Base-by-base conservation (phyloP, 2,329 filamentous ascomycete species). In the Fusarium sp. region DNA sequence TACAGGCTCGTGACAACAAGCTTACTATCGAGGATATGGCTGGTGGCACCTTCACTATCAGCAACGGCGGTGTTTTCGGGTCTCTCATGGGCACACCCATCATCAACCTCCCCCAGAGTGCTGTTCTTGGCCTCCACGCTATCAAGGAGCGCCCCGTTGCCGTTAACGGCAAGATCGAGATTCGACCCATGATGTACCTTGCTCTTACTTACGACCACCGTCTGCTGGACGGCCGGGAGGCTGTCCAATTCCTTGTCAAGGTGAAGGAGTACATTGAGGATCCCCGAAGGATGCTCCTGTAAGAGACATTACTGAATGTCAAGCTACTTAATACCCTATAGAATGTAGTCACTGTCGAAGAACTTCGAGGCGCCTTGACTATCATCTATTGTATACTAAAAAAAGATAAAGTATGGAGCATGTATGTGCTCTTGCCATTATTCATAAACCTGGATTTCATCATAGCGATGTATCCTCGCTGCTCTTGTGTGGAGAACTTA, bases 141-240 rank as follows among this genome's bases (percentile, higher is more conserved):
- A 98, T 98, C 85, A 99, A 99, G 87, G 95, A 99, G 63, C 94
- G 93, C 79, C 91, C 96, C 6, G 91, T 98, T 59, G 96, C 90
- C 33, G 88, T 98, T 71, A 95, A 98, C 80, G 96, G 96, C 80
- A 97, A 98, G 87, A 88, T 98, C 66, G 95, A 98, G 83, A 94
- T 98, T 77, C 90, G 96, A 76, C 96, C 96, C n/a, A 98, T 99
- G 95, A 99, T 99, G 96, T 98, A 98, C 84, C 90, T 99, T 74
- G 96, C 96, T 47, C 89, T 99, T 69, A 99, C 96, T 20, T 99
- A 99, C 81, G 96, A 99, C 83, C 96, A 99, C 86, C 93, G 96
- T 81, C 90, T 99, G 56, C 88, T 99, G 31, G 96, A 98, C 83
- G 96, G 96, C 57, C 91, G 96, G 81, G 96, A 98, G 86, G 96